Evolutionary conservation across 2,329 filamentous ascomycete genomes (phyloP), one percentile per base, ranked within the genome.

Genomic region (Penicillium sp.): DNA sequence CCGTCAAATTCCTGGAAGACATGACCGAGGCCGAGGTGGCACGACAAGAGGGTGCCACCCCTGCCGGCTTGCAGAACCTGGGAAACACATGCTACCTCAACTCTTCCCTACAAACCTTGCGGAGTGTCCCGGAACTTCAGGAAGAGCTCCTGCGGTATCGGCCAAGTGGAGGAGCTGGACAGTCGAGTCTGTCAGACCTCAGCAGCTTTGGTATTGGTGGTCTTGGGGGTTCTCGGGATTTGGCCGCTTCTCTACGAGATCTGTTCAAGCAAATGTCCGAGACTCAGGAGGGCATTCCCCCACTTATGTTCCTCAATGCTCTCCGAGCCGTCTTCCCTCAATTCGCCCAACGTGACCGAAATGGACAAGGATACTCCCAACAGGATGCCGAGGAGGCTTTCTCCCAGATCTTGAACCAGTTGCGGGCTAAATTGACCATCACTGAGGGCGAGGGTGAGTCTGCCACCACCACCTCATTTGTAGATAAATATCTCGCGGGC

Each of bases 31-130:
- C 92, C 31, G 93, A 97, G 75, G 86, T 87, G 52, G 93, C 94
- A 23, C 87, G 87, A 74, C 85, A 89, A 72, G 89, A 88, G 59
- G 92, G 91, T 58, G 93, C 93, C 48, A 93, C 84, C 45, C 94
- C 96, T 1, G 89, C 93, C 56, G 94, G 94, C 47, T 80, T 99
- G 61, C 84, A 89, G 73, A 99, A 99, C 71, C 81, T 97, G 60
- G 94, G 96, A 67, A 99, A 99, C 77, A 99, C 96, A 4, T 99
- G 94, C 80, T 99, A 99, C 74, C 87, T 97, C 70, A 99, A 99
- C 81, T 94, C 94, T 49, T 96, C 93, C 0, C 82, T 99, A n/a
- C 96, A 99, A 75, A 89, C 91, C 4, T 80, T 99, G 64, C 87
- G 90, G 61, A 84, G 89, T 53, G 91, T 99, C 59, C 94, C 94